A percentile compares a stretch with the other conserved stretches of the same genome.
These are phyloP conservation scores for Saitozyma sp. DNA, from an alignment of 768 basidiomycete species.

Conservation along the genomic window DNA sequence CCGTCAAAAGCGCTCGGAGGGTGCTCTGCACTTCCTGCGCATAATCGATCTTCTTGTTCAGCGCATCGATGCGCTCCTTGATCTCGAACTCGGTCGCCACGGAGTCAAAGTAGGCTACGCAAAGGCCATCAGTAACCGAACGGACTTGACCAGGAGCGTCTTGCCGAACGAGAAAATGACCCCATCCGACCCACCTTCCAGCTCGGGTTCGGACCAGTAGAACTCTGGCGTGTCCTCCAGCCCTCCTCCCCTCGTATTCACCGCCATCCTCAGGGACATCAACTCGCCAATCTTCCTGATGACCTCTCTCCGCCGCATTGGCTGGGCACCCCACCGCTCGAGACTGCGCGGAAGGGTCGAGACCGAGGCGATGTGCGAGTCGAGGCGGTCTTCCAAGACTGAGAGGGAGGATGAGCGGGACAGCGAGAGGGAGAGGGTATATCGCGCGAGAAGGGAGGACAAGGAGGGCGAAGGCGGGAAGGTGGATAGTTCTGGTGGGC, in stretches of 20 bases:
- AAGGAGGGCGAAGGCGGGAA: conserved; percentile 58
- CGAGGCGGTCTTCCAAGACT: conserved; percentile 79
- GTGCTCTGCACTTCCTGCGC: conserved; percentile 76
- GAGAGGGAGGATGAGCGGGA: conserved; percentile 85
- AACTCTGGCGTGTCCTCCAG: conserved; percentile 58
- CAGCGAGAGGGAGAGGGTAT: conserved; percentile 87
- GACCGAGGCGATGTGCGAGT: conserved; percentile 79
- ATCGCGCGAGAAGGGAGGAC: conserved; percentile 78
- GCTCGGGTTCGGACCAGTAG: conserved; percentile 89
- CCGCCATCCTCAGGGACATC: conserved; percentile 85
- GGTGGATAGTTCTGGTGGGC: conserved; percentile 62
- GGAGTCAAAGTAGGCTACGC: conserved; percentile 74
- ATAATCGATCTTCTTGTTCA: conserved; percentile 77
- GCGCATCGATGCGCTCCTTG: conserved; percentile 70
- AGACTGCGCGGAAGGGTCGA: conserved; percentile 74
- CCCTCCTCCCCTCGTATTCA: conserved; percentile 64
- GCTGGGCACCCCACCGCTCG: conserved; percentile 77
- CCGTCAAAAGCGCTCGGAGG: conserved; percentile 81
- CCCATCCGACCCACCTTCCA: conserved; percentile 65
- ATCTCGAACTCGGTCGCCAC: conserved; percentile 85
- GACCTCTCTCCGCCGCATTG: conserved; percentile 73
- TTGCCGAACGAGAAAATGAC: no score
- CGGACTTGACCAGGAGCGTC: background rate
- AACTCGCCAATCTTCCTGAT: conserved; percentile 90
- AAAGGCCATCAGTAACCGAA: background rate